These are phyloP conservation scores for Neopestalotiopsis rosae DNA, from an alignment of 2,329 filamentous ascomycete species.

Conservation along the genomic window DNA sequence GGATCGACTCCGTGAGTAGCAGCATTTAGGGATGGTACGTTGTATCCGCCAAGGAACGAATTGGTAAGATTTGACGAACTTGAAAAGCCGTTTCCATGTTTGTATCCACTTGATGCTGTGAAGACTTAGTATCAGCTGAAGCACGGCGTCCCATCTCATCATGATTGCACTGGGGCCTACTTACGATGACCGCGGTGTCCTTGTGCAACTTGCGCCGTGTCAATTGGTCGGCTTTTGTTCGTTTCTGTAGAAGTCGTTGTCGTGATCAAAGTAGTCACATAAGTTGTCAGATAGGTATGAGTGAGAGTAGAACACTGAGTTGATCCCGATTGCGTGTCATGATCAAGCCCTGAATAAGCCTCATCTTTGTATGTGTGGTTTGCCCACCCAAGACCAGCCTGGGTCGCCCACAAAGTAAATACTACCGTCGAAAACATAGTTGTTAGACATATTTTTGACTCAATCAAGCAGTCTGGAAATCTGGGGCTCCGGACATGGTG, in stretches of 20 bases:
- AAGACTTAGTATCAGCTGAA: neutral
- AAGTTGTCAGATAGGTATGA: neutral
- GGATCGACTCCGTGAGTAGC: neutral
- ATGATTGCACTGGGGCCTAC: neutral
- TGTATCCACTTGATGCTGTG: neutral
- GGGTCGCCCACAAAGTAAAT: neutral
- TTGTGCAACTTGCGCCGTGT: neutral
- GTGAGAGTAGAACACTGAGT: neutral
- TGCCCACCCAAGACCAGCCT: neutral
- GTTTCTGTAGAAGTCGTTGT: neutral
- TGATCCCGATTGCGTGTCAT: neutral
- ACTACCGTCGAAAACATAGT: neutral
- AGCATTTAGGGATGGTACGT: neutral
- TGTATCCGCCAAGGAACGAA: neutral
- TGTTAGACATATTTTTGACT: neutral
- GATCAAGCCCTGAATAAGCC: neutral
- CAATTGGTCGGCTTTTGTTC: neutral
- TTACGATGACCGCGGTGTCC: neutral
- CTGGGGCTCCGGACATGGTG: neutral
- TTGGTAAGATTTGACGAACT: neutral
- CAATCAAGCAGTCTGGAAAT: neutral
- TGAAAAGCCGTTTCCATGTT: neutral
- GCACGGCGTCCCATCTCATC: neutral
- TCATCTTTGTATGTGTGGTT: neutral
- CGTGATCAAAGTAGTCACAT: neutral